Evolutionary conservation across 2,329 filamentous ascomycete genomes (phyloP), one percentile per base, ranked within the genome.

Genomic region (Emmonsiellopsis sp.): DNA sequence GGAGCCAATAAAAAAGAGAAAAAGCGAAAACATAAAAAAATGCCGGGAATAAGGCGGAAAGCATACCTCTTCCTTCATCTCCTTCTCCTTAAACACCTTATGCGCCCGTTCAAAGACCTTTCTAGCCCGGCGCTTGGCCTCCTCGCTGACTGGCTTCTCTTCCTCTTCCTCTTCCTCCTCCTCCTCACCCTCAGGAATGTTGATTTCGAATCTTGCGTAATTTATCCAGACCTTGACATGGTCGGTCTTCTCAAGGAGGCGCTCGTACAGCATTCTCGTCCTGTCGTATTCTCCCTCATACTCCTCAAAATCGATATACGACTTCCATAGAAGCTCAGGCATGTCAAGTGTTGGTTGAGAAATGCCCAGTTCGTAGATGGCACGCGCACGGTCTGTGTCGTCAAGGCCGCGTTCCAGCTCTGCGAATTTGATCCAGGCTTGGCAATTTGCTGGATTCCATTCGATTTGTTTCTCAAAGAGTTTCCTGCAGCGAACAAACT

Each of bases 161-260:
- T 80, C 78, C 72, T 85, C 73, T 17, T 80, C 75, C 2, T 77
- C 77, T 8, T 78, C 78, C 21, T 79, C 84, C 42, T 86, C 81
- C 51, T 82, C 82, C 17, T 81, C 77, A 10, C 76, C 80, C 54
- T 95, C 90, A 44, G 90, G 89, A 0, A 95, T 84, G 68, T 93
- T 92, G 74, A 97, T 88, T 71, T 98, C 93, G 65, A 98, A 97
- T 69, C 94, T 88, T n/a, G 93, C 93, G 72, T 92, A 98, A 69
- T 88, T 92, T 70, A 93, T 95, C 93, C 93, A 98, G 56, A 98
- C 93, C 77, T 97, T 98, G 77, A 96, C 90, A 66, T 98, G 93
- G 65, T 93, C 86, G n/a, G 93, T 95, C 82, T 94, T 96, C 64
- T 88, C 78, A 43, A 98, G 79, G 10, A 98, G 79, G 6, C 92